Evolutionary conservation across 306 rosid species (phyloP), one percentile per base, ranked within the genome.

Genomic region (Boehmeria nivea): DNA sequence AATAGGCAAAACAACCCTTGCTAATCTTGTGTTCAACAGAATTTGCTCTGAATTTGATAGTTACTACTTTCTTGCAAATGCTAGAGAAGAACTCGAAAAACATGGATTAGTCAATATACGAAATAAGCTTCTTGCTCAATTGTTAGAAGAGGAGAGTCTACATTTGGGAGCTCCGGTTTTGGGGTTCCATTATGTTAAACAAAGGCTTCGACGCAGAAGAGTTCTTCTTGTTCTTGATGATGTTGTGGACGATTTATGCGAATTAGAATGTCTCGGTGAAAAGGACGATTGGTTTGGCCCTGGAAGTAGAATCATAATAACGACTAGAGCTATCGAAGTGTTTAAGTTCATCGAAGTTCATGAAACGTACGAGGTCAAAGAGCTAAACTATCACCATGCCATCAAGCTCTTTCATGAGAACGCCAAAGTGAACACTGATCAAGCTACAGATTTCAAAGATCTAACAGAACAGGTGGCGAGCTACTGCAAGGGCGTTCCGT

Each of bases 291-390:
- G 27, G 15, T 21, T 46, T 1, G 28, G n/a, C 9, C 18, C 48
- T 28, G 80, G 74, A 39, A 47, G 72, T 28, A 74, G 63, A 3
- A 54, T 52, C 60, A 70, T 81, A 51, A 28, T 57, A 33, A 23
- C 58, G 17, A 9, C 13, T 15, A 17, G 25, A 45, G 50, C 19
- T 10, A 11, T 19, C 12, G 23, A 45, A 11, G 50, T 45, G 50
- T 22, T 45, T 1, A 45, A 22, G 50, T 15, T 8, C 20, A 45
- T 9, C 2, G 24, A 10, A 3, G 24, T 22, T 9, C 23, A 45
- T 4, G 6, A 6, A 4, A 3, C 26, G 5, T 44, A 44, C 9
- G 20, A 17, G 28, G 50, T 31, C 20, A 42, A 59, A 25, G 64
- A 22, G 42, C 19, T 59, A 28, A 26, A 27, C 23, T 11, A 28